phyloP scores from a whole-genome alignment of 768 basidiomycete species.

The Xanthoconium stramineum region DNA sequence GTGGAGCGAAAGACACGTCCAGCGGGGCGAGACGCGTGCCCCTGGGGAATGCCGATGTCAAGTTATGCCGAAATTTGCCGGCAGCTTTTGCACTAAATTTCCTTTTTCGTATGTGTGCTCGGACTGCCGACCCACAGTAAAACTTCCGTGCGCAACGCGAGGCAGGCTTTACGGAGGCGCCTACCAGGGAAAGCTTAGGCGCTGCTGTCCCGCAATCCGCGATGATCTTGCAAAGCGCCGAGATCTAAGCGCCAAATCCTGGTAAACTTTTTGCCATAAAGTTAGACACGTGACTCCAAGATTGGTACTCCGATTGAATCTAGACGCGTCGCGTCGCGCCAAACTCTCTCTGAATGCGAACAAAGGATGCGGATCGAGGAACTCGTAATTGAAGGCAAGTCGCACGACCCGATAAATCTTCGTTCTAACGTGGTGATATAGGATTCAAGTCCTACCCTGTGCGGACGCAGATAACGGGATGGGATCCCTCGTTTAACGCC shows the following conservation, averaged over 20 bases:
- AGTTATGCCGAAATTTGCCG: conserved; percentile 12
- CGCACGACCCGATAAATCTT: not conserved
- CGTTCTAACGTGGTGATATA: conserved; percentile 26
- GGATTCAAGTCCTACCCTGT: conserved; percentile 99
- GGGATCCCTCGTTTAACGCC: conserved; percentile 98
- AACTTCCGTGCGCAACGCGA: not conserved
- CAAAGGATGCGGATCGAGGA: conserved; percentile 87
- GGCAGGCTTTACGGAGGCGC: not conserved
- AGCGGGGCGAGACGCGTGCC: not conserved
- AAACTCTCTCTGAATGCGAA: not conserved
- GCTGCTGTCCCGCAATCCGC: not conserved
- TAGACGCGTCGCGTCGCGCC: conserved; percentile 33
- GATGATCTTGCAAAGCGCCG: conserved; percentile 13
- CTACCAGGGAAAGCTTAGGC: not conserved
- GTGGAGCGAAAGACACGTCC: not conserved
- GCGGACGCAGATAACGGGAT: conserved; percentile 91
- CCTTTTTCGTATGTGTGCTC: conserved; percentile 9
- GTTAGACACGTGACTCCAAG: conserved; percentile 10
- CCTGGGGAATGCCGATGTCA: conserved; percentile 8
- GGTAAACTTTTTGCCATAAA: not conserved
- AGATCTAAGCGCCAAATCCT: not conserved
- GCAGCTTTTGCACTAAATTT: conserved; percentile 14
- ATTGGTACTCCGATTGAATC: conserved; percentile 28
- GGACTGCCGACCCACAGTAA: not conserved
- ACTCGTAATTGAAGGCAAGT: conserved; percentile 83